Base-by-base conservation (phyloP, 768 basidiomycete genomes). In the Tulasnella sp. region DNA sequence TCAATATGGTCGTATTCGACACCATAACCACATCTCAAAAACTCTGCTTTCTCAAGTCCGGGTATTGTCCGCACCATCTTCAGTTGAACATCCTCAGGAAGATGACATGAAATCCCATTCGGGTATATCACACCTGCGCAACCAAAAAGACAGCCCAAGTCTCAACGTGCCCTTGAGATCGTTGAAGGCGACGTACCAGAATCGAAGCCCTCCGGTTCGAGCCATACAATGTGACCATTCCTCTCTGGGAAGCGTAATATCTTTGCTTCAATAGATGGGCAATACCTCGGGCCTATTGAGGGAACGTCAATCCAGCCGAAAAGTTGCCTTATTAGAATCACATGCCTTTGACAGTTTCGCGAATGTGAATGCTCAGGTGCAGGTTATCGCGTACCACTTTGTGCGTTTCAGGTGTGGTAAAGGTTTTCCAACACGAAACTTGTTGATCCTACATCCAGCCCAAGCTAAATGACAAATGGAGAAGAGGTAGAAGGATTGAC, bases 1-100 rank as follows among this genome's bases (percentile, higher is more conserved):
- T 94, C 89, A 9, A 94, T 75, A 64, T 88, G 82, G 65, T 94
- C 91, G 62, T 94, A 94, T 67, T 94, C 89, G 31, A 94, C 88
- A 2, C 91, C 91, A 69, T 93, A 94, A 0, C 88, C 91, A 1
- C 90, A 90, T 62, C 76, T 72, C 3, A 86, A 77, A 75, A 94
- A 84, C 64, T 83, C 78, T 27, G 83, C 91, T 25, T 84, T 81
- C 69, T 92, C 87, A 25, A 94, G 71, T 0, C 91, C 91, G 1
- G 81, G 82, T 36, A 94, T 80, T 0, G 88, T 88, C 11, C 83
- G 81, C 70, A 93, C 79, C 79, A 94, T 81, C 4, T 75, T 67
- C 63, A 86, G 82, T 67, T 94, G 91, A 0, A 86, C 69, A 58
- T 93, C 91, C 67, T 85, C 84, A 0, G 91, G 87, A 63, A 94